Conservation (phyloP, 2,329 filamentous ascomycete genomes). For the Clarireedia paspali region DNA sequence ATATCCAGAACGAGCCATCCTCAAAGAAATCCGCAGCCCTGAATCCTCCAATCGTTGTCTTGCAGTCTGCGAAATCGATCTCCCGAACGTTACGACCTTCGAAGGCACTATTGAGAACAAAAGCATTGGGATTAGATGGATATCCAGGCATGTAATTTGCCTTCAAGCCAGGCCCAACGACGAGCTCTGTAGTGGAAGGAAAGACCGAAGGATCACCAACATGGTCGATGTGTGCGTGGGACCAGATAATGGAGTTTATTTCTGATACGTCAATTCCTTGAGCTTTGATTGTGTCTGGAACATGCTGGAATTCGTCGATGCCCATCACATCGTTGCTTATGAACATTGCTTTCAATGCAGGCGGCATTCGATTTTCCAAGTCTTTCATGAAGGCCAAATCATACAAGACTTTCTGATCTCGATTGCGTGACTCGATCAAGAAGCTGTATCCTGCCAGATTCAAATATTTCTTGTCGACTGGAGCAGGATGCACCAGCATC, state of each 20-base stretch:
- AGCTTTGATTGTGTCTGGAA: neutral
- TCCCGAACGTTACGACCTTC: slow-evolving; percentile 8
- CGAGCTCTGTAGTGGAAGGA: slow-evolving; percentile 36
- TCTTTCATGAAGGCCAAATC: neutral
- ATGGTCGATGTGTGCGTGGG: slow-evolving; percentile 45
- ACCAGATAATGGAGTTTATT: slow-evolving; percentile 33
- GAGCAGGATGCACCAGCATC: neutral
- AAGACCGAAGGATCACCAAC: slow-evolving; percentile 43
- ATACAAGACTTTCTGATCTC: neutral
- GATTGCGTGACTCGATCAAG: neutral
- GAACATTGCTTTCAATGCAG: neutral
- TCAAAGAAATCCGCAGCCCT: slow-evolving; percentile 43
- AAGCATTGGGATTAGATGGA: slow-evolving; percentile 32
- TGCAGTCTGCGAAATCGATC: slow-evolving; percentile 21
- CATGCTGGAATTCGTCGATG: neutral
- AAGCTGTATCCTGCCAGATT: neutral
- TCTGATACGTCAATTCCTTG: slow-evolving; percentile 24
- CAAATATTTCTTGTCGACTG: neutral
- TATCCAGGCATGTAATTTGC: slow-evolving; percentile 39
- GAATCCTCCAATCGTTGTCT: slow-evolving; percentile 35
- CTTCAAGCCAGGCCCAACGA: slow-evolving; percentile 47
- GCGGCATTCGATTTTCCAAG: neutral
- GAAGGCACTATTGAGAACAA: slow-evolving; percentile 32
- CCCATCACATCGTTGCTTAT: neutral
- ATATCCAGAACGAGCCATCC: slow-evolving; percentile 47